Base-by-base conservation (phyloP, 1,284 basidiomycete genomes). In the Trametes pubescens region DNA sequence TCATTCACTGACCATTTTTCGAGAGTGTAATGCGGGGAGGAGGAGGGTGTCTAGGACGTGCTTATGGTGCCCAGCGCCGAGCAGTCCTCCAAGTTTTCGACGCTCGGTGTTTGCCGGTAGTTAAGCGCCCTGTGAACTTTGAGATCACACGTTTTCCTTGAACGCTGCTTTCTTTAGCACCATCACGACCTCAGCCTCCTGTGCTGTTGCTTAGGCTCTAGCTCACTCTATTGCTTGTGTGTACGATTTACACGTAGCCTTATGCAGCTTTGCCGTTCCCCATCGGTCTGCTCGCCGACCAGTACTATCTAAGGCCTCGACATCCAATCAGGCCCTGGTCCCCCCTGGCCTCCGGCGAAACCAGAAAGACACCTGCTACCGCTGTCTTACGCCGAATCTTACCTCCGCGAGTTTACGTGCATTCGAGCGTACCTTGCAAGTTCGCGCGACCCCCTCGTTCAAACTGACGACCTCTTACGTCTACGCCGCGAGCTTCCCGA, bases 1-100 rank as follows among this genome's bases (percentile, higher is more conserved):
- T 32, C 8, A 11, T 18, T 29, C 2, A 64, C 74, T n/a, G 18
- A 74, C 75, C 75, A 76, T 76, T 71, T 71, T 75, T 18, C n/a
- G 34, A 59, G 48, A 37, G n/a, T 14, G 44, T 34, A 14, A 32
- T 16, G 48, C 34, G 16, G 16, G 7, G 47, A 18, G 13, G 38
- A 38, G 32, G 53, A 29, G 37, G 53, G 37, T 26, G 60, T 61
- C 44, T 40, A 61, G 46, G 59, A 51, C 38, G 57, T 64, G 61
- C 43, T 59, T 46, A 47, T 18, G 46, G 52, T 49, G 52, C 38
- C 29, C 48, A 26, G 38, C 43, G 34, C 18, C 38, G 18, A 37
- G 37, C 38, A 48, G n/a, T 46, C 38, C 32, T 56, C 59, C 61
- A 69, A 66, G 61, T 67, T 69, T 67, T 70, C 62, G 69, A 61